Percentiles rank a stretch among this genome's conserved stretches.
These are phyloP conservation scores for Alternaria brassicae DNA, from an alignment of 2,329 filamentous ascomycete species.

Conservation along the genomic window DNA sequence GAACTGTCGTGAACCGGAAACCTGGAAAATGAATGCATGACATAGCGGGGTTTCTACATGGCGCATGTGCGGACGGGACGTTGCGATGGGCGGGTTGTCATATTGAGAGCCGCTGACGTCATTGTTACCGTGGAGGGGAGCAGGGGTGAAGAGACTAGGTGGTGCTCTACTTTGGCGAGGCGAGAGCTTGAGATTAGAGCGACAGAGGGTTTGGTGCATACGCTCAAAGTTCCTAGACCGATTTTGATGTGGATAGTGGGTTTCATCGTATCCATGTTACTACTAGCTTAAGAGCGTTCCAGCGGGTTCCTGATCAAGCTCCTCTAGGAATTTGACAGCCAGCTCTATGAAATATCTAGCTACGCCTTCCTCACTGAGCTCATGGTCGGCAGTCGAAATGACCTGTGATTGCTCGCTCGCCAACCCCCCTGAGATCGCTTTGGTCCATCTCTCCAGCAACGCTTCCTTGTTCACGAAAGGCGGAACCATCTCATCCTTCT, in stretches of 20 bases:
- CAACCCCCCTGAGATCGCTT: background rate
- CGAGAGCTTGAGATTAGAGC: background rate
- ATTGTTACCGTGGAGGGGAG: constrained; percentile 14
- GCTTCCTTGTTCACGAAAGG: constrained; percentile 13
- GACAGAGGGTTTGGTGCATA: background rate
- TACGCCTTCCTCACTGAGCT: background rate
- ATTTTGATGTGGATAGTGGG: background rate
- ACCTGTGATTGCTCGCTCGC: background rate
- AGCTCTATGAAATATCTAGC: background rate
- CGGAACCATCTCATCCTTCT: constrained; percentile 28
- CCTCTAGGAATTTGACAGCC: background rate
- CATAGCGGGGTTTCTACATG: background rate
- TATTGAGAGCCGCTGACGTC: constrained; percentile 26
- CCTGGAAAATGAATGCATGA: background rate
- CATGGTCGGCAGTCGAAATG: background rate
- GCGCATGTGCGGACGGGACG: constrained; percentile 1
- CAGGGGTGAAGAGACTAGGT: constrained; percentile 18
- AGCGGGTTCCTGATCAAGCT: background rate
- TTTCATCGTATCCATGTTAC: background rate
- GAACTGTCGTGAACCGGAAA: background rate
- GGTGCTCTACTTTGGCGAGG: background rate
- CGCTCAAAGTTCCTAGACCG: background rate
- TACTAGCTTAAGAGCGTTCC: background rate
- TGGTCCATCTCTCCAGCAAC: constrained; percentile 5
- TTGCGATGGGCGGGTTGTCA: constrained; percentile 3